Evolutionary conservation across 192 early-diverging fungal genomes (phyloP), one percentile per base, ranked within the genome.

Genomic region (Linnemannia zychae): DNA sequence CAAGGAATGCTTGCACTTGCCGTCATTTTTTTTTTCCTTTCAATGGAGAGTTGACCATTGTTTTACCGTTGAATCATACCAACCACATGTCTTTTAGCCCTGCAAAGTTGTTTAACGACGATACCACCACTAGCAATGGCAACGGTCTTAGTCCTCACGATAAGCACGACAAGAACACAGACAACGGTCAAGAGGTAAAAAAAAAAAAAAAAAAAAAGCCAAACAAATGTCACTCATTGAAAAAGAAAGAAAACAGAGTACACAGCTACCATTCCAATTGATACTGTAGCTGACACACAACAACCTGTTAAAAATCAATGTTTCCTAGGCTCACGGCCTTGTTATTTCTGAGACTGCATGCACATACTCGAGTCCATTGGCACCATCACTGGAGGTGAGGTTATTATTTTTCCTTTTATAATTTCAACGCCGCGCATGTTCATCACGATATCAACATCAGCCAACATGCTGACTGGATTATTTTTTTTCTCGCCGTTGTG

Each of bases 371-470:
- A 15, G 28, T 31, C 66, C 49, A 33, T 70, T 80, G 67, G 72
- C 79, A 11, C 79, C 79, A 3, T 75, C 79, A 12, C 44, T 80
- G 67, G 79, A 75, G 71, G 78, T 79, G 66, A 79, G 37, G 28
- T 24, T 28, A 50, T 33, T n/a, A 33, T 28, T 31, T 7, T 67
- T 4, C 66, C 48, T 2, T 49, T 15, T 49, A 15, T 49, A 49
- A 2, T 49, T 15, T 2, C 17, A 38, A 4, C 53, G 9, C n/a
- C n/a, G n/a, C n/a, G 36, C 5, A 12, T 37, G 20, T 53, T 31
- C 40, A 34, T 15, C 7, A 36, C n/a, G n/a, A n/a, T n/a, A n/a
- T n/a, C n/a, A n/a, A n/a, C n/a, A n/a, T n/a, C n/a, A n/a, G n/a
- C n/a, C n/a, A 28, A 18, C 16, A 1, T 1, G 3, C 4, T 70